Conservation (phyloP, 257 asterid genomes). For the Nicotiana otophora region DNA sequence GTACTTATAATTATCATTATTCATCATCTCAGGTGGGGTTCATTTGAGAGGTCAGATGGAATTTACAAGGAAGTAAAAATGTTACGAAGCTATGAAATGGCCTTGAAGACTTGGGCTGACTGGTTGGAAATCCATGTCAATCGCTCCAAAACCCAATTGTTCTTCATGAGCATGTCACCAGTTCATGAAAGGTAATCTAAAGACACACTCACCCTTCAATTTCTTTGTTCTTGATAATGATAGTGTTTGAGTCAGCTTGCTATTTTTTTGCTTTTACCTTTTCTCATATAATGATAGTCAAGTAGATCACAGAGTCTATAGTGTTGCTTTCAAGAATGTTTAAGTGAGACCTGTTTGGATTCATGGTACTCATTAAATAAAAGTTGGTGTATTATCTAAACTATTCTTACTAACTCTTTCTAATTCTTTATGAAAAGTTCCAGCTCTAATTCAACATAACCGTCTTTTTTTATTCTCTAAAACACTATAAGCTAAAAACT, state of each 20-base stretch:
- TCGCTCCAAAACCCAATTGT: conserved; percentile 54
- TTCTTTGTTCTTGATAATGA: not conserved
- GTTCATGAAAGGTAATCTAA: conserved; percentile 60
- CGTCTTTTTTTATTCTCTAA: not conserved
- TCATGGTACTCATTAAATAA: not conserved
- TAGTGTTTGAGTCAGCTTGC: too few species aligned
- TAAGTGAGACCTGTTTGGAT: not conserved
- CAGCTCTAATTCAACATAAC: not conserved
- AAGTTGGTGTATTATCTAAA: not conserved
- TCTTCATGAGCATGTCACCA: conserved; percentile 83
- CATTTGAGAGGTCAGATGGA: conserved; percentile 55
- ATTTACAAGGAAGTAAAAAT: conserved; percentile 60
- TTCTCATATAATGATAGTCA: not conserved
- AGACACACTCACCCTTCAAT: not conserved
- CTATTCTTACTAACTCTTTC: not conserved
- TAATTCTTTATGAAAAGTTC: not conserved
- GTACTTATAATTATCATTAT: not conserved
- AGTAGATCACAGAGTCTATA: not conserved
- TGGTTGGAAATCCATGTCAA: conserved; percentile 85
- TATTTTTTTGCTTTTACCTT: not conserved
- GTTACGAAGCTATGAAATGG: conserved; percentile 85
- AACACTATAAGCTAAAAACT: not conserved
- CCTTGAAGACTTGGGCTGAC: conserved; percentile 76
- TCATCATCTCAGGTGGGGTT: conserved; percentile 57
- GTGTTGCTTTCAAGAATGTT: not conserved